phyloP scores from a whole-genome alignment of 164 flowering plant genomes.

The Dillenia turbinata region DNA sequence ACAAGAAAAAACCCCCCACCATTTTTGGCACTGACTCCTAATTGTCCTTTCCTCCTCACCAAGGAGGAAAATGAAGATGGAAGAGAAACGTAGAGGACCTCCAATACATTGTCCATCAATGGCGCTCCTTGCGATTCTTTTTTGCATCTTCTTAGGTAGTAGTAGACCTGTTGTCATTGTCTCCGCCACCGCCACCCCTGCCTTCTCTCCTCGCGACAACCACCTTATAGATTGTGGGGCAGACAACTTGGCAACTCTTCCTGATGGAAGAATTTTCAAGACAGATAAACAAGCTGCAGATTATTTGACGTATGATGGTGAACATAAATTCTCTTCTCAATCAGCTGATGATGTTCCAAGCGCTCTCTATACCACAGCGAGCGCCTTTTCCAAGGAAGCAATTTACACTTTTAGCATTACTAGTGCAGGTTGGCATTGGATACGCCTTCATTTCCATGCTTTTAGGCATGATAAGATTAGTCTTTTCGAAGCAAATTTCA shows the following conservation, averaged over 20 bases:
- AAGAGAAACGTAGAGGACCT: slow-evolving; percentile 19
- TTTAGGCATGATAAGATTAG: not conserved
- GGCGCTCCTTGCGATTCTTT: slow-evolving; percentile 40
- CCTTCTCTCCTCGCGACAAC: slow-evolving; percentile 46
- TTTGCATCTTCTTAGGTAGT: slow-evolving; percentile 11
- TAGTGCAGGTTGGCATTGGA: slow-evolving; percentile 5
- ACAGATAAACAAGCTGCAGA: slow-evolving; percentile 37
- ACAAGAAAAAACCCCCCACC: not conserved
- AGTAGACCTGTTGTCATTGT: not conserved
- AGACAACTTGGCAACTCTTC: slow-evolving; percentile 15
- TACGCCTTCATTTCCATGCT: slow-evolving; percentile 9
- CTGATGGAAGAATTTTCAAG: slow-evolving; percentile 48
- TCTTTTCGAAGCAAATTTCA: not conserved
- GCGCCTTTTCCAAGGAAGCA: slow-evolving; percentile 43
- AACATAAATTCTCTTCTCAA: slow-evolving; percentile 27
- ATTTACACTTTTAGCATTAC: slow-evolving; percentile 44
- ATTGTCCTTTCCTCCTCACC: not conserved
- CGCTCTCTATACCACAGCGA: slow-evolving; percentile 27
- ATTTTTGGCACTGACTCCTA: not conserved
- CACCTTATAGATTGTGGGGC: slow-evolving; percentile 62
- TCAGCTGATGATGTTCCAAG: slow-evolving; percentile 17
- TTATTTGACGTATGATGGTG: slow-evolving; percentile 28
- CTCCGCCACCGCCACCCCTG: slow-evolving; percentile 8
- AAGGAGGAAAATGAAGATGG: slow-evolving; percentile 37
- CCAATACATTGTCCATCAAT: slow-evolving; percentile 11